phyloP scores from a whole-genome alignment of 108 stramenopile species.

The Schizochytrium sp. region DNA sequence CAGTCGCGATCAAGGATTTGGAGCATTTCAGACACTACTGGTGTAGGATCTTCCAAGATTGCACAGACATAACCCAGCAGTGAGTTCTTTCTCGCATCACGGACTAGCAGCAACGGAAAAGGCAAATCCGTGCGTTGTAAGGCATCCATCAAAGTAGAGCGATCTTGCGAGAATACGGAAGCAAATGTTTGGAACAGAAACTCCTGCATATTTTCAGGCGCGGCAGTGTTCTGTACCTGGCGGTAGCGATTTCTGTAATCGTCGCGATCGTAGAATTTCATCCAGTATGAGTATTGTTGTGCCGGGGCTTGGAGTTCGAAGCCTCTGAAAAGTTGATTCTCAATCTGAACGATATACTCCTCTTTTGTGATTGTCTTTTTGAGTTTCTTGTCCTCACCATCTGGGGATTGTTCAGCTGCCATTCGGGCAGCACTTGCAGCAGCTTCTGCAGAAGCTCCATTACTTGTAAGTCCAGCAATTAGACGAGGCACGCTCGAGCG shows the following conservation, averaged over 20 bases:
- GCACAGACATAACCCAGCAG: not conserved
- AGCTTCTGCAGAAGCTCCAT: not conserved
- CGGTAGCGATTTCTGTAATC: not conserved
- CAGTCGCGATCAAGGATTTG: not conserved
- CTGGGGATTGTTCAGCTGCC: not conserved
- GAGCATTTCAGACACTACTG: not conserved
- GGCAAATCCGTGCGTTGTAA: not conserved
- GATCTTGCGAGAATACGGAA: not conserved
- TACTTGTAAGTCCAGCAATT: not conserved
- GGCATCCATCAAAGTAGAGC: not conserved
- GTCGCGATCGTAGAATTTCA: not conserved
- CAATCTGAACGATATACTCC: not conserved
- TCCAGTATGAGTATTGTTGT: not conserved
- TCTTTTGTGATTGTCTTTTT: not conserved
- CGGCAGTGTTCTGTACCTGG: not conserved
- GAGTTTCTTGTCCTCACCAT: not conserved
- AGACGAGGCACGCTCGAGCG: constrained; percentile 17
- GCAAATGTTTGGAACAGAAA: not conserved
- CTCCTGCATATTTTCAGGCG: not conserved
- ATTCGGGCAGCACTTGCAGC: not conserved
- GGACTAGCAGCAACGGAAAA: not conserved
- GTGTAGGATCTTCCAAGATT: not conserved
- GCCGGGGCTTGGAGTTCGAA: not conserved
- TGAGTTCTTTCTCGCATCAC: not conserved
- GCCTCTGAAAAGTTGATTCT: not conserved